phyloP scores from a whole-genome alignment of 441 rosid genomes.

The Populus hybrid region DNA sequence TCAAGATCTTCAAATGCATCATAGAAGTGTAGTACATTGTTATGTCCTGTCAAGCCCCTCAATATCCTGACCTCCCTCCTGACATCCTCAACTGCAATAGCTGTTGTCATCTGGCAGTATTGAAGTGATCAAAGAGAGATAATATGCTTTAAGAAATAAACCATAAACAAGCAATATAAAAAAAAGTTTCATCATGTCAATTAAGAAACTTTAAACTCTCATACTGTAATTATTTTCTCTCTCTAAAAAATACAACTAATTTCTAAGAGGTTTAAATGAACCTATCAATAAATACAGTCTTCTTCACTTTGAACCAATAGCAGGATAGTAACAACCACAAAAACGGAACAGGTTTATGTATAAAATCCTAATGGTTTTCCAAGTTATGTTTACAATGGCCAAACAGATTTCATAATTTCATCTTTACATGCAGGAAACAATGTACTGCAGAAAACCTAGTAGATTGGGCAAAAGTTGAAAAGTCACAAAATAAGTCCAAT shows the following conservation, averaged over 20 bases:
- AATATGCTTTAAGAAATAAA: background rate
- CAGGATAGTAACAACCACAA: background rate
- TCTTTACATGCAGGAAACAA: background rate
- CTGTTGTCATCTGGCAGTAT: slow-evolving; percentile 75
- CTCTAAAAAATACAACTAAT: background rate
- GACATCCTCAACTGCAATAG: slow-evolving; percentile 94
- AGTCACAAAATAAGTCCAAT: background rate
- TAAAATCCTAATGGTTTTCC: background rate
- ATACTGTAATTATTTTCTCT: background rate
- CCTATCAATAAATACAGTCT: background rate
- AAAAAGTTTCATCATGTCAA: background rate
- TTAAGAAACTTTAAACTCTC: background rate
- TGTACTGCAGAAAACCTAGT: background rate
- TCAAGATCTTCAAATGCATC: slow-evolving; percentile 86
- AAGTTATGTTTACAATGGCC: background rate
- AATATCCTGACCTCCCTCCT: slow-evolving; percentile 93
- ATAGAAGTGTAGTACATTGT: slow-evolving; percentile 70
- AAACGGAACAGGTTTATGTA: background rate
- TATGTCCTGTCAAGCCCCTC: slow-evolving; percentile 80
- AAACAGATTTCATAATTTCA: background rate
- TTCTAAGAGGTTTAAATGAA: background rate
- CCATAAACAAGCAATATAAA: background rate
- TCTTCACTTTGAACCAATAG: background rate
- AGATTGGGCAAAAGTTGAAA: background rate
- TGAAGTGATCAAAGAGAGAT: background rate